These are phyloP conservation scores for Teunomyces funiuensis DNA, from an alignment of 805 yeast genomes.

Conservation along the genomic window DNA sequence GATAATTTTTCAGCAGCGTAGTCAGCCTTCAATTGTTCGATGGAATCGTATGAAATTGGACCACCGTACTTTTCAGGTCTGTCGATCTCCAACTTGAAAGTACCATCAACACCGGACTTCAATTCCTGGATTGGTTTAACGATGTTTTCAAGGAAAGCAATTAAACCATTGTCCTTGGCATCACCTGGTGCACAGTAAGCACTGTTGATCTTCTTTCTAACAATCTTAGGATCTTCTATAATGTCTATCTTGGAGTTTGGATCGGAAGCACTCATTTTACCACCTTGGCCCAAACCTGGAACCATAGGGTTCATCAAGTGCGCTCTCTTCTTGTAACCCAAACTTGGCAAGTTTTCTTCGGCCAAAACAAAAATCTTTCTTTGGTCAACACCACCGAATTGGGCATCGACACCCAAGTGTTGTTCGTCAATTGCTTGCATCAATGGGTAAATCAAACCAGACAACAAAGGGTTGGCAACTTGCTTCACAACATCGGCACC, in stretches of 20 bases:
- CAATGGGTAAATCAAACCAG: slow-evolving; percentile 94
- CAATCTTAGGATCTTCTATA: slow-evolving; percentile 82
- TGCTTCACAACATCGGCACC: slow-evolving; percentile 99
- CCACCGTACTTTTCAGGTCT: slow-evolving; percentile 99
- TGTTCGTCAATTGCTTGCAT: slow-evolving; percentile 99
- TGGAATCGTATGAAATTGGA: slow-evolving; percentile 66
- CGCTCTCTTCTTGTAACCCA: slow-evolving; percentile 96
- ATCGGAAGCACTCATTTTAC: slow-evolving; percentile 98
- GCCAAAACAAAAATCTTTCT: slow-evolving; percentile 96
- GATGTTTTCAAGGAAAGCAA: slow-evolving; percentile 83
- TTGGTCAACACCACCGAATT: slow-evolving; percentile 99
- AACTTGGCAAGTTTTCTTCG: slow-evolving; percentile 81
- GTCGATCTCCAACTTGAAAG: slow-evolving; percentile 68
- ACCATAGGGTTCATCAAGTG: slow-evolving; percentile 99
- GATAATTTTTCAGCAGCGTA: slow-evolving; percentile 72
- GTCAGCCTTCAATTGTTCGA: slow-evolving; percentile 69
- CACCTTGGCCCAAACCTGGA: slow-evolving; percentile 96
- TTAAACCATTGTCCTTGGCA: slow-evolving; percentile 85
- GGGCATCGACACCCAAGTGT: slow-evolving; percentile 83
- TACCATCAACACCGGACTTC: slow-evolving; percentile 52
- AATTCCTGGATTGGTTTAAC: slow-evolving; percentile 83
- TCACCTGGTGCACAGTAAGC: slow-evolving; percentile 96
- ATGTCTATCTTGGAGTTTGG: slow-evolving; percentile 96
- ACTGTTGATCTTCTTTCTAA: slow-evolving; percentile 84
- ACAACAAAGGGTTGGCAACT: slow-evolving; percentile 87